Base-by-base conservation (phyloP, 768 basidiomycete genomes). In the Lactarius vividus region DNA sequence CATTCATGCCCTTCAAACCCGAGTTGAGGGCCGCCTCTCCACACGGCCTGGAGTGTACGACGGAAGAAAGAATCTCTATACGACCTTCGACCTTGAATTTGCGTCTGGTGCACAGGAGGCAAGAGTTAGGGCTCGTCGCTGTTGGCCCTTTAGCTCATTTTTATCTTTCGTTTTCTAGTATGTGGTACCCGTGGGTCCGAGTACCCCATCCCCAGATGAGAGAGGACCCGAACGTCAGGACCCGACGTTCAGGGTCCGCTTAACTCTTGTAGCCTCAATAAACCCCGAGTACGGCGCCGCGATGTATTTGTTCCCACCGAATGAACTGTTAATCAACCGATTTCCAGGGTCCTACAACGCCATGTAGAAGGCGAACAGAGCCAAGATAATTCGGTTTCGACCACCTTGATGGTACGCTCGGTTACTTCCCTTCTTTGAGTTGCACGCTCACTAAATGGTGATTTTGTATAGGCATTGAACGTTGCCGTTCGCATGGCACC, bases 41-140 rank as follows among this genome's bases (percentile, higher is more conserved):
- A 88, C 84, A 3, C 90, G 88, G 10, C 84, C 81, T 8, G 87
- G 82, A n/a, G 91, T 84, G 0, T 93, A 91, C 64, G 92, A 93
- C 58, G 91, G 91, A 0, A 81, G 88, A 44, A 93, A 92, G 75
- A 93, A 92, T 65, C 74, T 87, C 59, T 93, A 90, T 69, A 80
- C 88, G 23, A 76, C 84, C 13, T 80, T 83, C 37, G 79, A 83
- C 59, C 78, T 92, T 4, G 83, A 86, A 0, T 86, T 94, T 33
- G 84, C 82, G 57, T 16, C 35, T 2, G 80, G 80, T n/a, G 55
- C 68, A 9, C 72, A 65, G 65, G 88, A 87, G 77, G 88, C 82
- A 70, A 67, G 78, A 74, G 16, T 58, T 57, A 4, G 60, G 16
- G 56, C 26, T 42, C 23, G 49, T 46, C 15, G 15, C 9, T 15